Percentiles rank a stretch among this genome's conserved stretches.
These are phyloP conservation scores for Fusarium pseudograminearum DNA, from an alignment of 2,329 filamentous ascomycete species.

Conservation along the genomic window DNA sequence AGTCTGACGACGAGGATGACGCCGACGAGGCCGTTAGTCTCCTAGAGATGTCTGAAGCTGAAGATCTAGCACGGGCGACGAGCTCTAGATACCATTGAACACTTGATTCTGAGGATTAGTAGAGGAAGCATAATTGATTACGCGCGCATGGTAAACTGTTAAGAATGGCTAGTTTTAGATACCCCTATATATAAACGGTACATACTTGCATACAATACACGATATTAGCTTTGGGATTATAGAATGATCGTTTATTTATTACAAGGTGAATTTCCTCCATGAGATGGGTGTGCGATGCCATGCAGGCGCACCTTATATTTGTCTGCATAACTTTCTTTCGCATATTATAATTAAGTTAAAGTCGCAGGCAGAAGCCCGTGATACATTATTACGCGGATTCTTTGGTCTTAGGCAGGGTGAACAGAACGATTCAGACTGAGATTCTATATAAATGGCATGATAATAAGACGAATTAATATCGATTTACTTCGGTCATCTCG, in stretches of 20 bases:
- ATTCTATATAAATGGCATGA: neutral
- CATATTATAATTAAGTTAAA: neutral
- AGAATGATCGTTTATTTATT: neutral
- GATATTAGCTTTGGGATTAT: neutral
- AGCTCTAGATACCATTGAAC: slow-evolving; percentile 29
- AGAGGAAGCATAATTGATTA: neutral
- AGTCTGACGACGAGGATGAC: slow-evolving; percentile 54
- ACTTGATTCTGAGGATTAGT: neutral
- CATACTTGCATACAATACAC: slow-evolving; percentile 9
- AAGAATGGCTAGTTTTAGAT: slow-evolving; percentile 22
- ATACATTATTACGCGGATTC: neutral
- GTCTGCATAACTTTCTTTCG: neutral
- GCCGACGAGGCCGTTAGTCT: slow-evolving; percentile 43
- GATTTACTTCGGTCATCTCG: neutral
- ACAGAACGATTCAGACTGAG: neutral
- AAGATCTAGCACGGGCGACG: slow-evolving; percentile 37
- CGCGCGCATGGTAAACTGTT: slow-evolving; percentile 14
- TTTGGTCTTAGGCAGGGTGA: neutral
- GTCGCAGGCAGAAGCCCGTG: neutral
- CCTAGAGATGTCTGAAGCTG: slow-evolving; percentile 48
- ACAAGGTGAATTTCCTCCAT: neutral
- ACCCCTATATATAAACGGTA: slow-evolving; percentile 27
- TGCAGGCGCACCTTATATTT: neutral
- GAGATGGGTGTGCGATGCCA: neutral
- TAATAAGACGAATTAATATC: neutral